phyloP scores from a whole-genome alignment of 1,139 yeast species.

The Yamadazyma pseudoaaseri region DNA sequence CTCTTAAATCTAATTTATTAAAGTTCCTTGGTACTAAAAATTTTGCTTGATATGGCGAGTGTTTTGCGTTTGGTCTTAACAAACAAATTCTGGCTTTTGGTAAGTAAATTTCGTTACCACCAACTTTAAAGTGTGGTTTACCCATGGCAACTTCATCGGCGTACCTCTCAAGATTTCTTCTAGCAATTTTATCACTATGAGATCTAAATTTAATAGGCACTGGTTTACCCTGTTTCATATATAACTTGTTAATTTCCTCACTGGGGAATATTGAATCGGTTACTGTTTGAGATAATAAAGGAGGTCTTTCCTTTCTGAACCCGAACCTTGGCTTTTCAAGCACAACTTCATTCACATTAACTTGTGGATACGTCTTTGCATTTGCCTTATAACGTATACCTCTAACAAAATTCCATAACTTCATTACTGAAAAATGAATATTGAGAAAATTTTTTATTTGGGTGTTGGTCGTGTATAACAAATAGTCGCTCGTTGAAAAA shows the following conservation, averaged over 20 bases:
- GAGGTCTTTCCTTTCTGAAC: slow-evolving; percentile 38
- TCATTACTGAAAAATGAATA: too few species aligned
- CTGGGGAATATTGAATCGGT: slow-evolving; percentile 43
- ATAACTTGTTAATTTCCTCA: slow-evolving; percentile 33
- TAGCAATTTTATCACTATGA: slow-evolving; percentile 35
- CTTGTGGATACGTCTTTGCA: slow-evolving; percentile 38
- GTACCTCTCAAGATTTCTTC: slow-evolving; percentile 41
- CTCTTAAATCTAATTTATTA: slow-evolving; percentile 88
- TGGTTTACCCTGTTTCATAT: slow-evolving; percentile 39
- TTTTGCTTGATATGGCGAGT: slow-evolving; percentile 94
- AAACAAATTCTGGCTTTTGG: slow-evolving; percentile 82
- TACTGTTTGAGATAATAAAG: slow-evolving; percentile 41
- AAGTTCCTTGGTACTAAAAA: slow-evolving; percentile 88
- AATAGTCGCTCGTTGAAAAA: slow-evolving; percentile 9
- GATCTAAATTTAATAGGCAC: slow-evolving; percentile 42
- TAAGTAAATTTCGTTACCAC: slow-evolving; percentile 69
- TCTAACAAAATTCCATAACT: slow-evolving; percentile 4
- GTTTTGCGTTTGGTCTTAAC: slow-evolving; percentile 87
- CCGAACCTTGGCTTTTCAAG: slow-evolving; percentile 41
- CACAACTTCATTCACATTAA: slow-evolving; percentile 38
- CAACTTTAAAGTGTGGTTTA: slow-evolving; percentile 77
- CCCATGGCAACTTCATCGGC: slow-evolving; percentile 61
- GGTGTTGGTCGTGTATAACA: neutral
- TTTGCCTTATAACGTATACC: slow-evolving; percentile 32
- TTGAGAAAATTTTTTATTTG: neutral